phyloP scores from a whole-genome alignment of 805 yeast genomes.

The Yamadazyma laniorum region DNA sequence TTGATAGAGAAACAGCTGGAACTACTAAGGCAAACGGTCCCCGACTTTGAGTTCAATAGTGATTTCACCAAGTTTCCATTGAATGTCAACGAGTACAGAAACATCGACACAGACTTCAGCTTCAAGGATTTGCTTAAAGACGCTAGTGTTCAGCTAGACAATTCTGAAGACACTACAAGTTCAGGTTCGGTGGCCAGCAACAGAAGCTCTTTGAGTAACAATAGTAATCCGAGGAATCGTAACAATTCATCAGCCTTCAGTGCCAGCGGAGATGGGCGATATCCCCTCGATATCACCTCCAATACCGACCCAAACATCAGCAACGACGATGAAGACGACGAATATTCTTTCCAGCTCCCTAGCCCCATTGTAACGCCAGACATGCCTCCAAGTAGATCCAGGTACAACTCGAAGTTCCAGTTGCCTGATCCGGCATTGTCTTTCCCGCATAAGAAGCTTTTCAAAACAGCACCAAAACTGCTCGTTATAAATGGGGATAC shows the following conservation, averaged over 20 bases:
- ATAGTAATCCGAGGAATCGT: constrained; percentile 4
- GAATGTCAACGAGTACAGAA: constrained; percentile 57
- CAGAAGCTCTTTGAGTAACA: neutral
- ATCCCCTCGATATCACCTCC: neutral
- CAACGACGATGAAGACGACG: constrained; percentile 10
- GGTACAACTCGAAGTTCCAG: constrained; percentile 20
- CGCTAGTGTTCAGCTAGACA: constrained; percentile 2
- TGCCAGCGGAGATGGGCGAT: too few species aligned
- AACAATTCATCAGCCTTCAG: constrained; percentile 1
- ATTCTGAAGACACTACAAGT: neutral
- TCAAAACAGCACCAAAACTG: constrained; percentile 29
- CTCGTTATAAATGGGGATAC: constrained; percentile 17
- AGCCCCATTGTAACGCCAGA: constrained; percentile 18
- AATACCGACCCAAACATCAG: neutral
- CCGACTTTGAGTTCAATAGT: constrained; percentile 36
- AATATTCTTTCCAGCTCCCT: constrained; percentile 16
- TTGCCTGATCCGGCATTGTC: constrained; percentile 42
- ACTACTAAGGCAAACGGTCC: constrained; percentile 28
- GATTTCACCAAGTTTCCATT: constrained; percentile 54
- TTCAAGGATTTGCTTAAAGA: constrained; percentile 36
- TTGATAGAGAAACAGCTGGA: constrained; percentile 51
- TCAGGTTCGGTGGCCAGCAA: neutral
- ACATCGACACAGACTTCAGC: constrained; percentile 55
- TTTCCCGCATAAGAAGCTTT: constrained; percentile 29
- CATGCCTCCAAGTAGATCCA: constrained; percentile 14